phyloP scores from a whole-genome alignment of 108 stramenopile species.

The Pseudonitzschia delicatissima region DNA sequence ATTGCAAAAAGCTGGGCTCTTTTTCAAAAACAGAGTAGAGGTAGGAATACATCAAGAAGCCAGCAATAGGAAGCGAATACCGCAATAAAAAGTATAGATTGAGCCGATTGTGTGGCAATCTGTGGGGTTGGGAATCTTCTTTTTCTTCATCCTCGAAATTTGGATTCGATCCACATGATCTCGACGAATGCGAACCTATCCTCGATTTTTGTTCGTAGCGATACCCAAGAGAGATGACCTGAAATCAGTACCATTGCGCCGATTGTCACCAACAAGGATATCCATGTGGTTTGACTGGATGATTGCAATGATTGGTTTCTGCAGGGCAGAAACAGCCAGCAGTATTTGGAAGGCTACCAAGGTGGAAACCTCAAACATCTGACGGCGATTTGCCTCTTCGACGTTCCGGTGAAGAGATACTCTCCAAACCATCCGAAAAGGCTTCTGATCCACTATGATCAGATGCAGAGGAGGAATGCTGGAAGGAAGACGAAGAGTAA shows the following conservation, averaged over 20 bases:
- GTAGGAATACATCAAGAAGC: slow-evolving; percentile 38
- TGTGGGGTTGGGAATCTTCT: neutral
- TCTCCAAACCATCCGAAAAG: too few species aligned
- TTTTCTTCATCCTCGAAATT: slow-evolving; percentile 8
- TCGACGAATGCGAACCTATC: neutral
- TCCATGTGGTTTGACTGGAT: neutral
- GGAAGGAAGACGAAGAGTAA: neutral
- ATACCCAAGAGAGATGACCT: neutral
- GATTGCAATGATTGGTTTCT: neutral
- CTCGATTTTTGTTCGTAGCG: neutral
- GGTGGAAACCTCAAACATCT: slow-evolving; percentile 1
- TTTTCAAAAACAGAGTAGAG: slow-evolving; percentile 39
- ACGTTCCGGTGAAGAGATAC: too few species aligned
- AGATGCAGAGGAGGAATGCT: neutral
- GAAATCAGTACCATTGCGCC: neutral
- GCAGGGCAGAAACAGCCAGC: neutral
- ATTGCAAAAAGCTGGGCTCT: slow-evolving; percentile 37
- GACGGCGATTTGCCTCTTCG: too few species aligned
- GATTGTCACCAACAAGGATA: neutral
- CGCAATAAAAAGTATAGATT: slow-evolving; percentile 42
- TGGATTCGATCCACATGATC: too few species aligned
- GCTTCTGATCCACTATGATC: neutral
- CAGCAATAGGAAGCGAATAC: slow-evolving; percentile 39
- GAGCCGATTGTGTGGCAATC: neutral
- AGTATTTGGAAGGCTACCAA: slow-evolving; percentile 9